Evolutionary conservation across 306 rosid species (phyloP).

Genomic region (Pterocarpus santalinus): DNA sequence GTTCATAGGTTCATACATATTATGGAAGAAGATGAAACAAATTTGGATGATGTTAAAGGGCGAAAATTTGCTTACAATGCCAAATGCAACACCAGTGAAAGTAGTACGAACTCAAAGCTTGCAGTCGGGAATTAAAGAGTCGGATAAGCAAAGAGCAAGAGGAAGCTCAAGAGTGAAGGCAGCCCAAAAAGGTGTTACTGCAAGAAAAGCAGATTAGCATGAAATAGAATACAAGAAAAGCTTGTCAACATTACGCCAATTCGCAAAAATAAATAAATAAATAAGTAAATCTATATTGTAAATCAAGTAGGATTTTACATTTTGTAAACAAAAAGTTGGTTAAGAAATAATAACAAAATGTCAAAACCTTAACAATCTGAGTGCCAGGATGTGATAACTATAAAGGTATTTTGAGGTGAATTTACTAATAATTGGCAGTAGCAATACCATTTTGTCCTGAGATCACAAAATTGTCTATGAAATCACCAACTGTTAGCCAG

Average conservation of each 20-base stretch:
- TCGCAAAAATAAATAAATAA: neutral
- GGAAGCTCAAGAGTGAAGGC: slow-evolving; percentile 65
- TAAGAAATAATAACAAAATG: neutral
- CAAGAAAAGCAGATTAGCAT: slow-evolving; percentile 46
- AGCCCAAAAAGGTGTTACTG: slow-evolving; percentile 84
- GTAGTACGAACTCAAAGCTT: slow-evolving; percentile 94
- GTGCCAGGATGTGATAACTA: slow-evolving; percentile 6
- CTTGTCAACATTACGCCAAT: slow-evolving; percentile 20
- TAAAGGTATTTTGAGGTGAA: slow-evolving; percentile 26
- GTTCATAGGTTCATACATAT: neutral
- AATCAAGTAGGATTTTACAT: neutral
- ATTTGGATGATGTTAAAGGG: slow-evolving; percentile 32
- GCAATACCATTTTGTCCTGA: slow-evolving; percentile 84
- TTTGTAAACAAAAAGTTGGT: slow-evolving; percentile 13
- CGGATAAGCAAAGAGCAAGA: slow-evolving; percentile 96
- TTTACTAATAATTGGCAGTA: slow-evolving; percentile 24
- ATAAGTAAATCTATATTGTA: neutral
- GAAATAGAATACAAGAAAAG: slow-evolving; percentile 27
- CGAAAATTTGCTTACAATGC: slow-evolving; percentile 79
- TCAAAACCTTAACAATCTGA: slow-evolving; percentile 29
- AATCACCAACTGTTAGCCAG: slow-evolving; percentile 75
- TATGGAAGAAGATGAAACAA: slow-evolving; percentile 28
- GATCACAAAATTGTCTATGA: slow-evolving; percentile 69
- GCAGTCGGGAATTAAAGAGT: slow-evolving; percentile 94
- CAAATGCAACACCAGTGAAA: slow-evolving; percentile 88